Evolutionary conservation across 2,329 filamentous ascomycete genomes (phyloP), one percentile per base, ranked within the genome.

Genomic region (Pyrenophora seminiperda): DNA sequence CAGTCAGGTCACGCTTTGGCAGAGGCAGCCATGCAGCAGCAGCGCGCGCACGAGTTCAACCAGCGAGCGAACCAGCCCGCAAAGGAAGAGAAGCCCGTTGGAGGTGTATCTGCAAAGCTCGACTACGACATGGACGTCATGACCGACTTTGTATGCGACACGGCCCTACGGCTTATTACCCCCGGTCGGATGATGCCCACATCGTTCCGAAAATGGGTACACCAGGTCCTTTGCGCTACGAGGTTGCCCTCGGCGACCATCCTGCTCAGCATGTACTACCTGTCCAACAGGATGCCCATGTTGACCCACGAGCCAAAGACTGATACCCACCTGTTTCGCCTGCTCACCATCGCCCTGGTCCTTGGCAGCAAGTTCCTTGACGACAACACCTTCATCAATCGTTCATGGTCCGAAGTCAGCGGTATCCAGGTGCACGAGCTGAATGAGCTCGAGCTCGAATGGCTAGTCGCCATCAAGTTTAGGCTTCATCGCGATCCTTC

Each of bases 71-170:
- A 71, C 41, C 72, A 74, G 49, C 71, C 72, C 42, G 62, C 63
- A 19, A 86, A 86, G 72, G 83, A 86, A 63, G 84, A 86, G 62
- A 86, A 86, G 72, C 76, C 83, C n/a, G 83, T 83, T 47, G 91
- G 92, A 72, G 92, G 92, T 65, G 92, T 97, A 31, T 94, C 92
- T 65, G 91, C 91, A 67, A 89, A 95, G 77, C 84, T 97, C 75
- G 92, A 96, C 79, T 97, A 97, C 74, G 91, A 96, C 76, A 93
- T 96, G 85, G 91, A 96, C 72, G 81, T 89, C 74, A 97, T 96
- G 92, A 88, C 91, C 57, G 91, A 96, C 72, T 97, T 96, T 75
- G 91, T 96, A 71, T 88, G 90, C 56, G 90, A 96, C 71, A 95
- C 93, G 85, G 86, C 91, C 54, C 81, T 88, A 74, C 82, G 83